Evolutionary conservation across 805 yeast species (phyloP).

Genomic region (Schwanniomyces pseudopolymorphus): DNA sequence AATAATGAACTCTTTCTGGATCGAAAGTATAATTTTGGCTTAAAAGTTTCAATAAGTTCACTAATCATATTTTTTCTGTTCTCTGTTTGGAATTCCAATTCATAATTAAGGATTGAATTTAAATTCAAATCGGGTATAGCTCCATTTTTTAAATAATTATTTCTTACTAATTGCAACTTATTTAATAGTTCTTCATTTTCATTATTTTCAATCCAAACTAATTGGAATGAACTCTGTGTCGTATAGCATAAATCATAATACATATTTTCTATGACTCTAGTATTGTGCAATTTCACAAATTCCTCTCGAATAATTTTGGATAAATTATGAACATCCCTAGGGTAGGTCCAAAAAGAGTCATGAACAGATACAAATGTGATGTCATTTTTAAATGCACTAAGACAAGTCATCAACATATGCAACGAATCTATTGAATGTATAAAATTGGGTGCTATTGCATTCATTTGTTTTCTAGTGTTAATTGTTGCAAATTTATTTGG

Average conservation of each 20-base stretch:
- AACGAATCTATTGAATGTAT: slow-evolving; percentile 43
- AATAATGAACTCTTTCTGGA: slow-evolving; percentile 3
- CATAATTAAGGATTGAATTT: slow-evolving; percentile 12
- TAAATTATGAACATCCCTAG: slow-evolving; percentile 27
- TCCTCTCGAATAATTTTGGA: slow-evolving; percentile 28
- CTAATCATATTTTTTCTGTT: slow-evolving; percentile 1
- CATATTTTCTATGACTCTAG: slow-evolving; percentile 23
- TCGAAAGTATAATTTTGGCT: slow-evolving; percentile 23
- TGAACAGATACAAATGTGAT: slow-evolving; percentile 40
- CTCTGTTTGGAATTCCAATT: slow-evolving; percentile 8
- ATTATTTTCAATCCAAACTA: slow-evolving; percentile 28
- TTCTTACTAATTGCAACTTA: slow-evolving; percentile 5
- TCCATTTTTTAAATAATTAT: slow-evolving; percentile 2
- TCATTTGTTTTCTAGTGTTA: slow-evolving; percentile 28
- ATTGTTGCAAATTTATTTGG: slow-evolving; percentile 22
- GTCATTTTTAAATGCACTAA: slow-evolving; percentile 15
- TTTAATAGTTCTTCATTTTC: slow-evolving; percentile 10
- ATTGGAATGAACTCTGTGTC: slow-evolving; percentile 24
- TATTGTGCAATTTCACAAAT: slow-evolving; percentile 33
- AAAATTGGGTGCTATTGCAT: slow-evolving; percentile 44
- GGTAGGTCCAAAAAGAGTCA: slow-evolving; percentile 46
- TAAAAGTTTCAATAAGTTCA: slow-evolving; percentile 14
- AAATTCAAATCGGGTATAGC: not conserved
- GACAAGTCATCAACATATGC: slow-evolving; percentile 37
- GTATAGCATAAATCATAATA: slow-evolving; percentile 24